A percentile compares a stretch with the other conserved stretches of the same genome.
phyloP scores from a whole-genome alignment of 306 rosid genomes.

The Castanea crenata region DNA sequence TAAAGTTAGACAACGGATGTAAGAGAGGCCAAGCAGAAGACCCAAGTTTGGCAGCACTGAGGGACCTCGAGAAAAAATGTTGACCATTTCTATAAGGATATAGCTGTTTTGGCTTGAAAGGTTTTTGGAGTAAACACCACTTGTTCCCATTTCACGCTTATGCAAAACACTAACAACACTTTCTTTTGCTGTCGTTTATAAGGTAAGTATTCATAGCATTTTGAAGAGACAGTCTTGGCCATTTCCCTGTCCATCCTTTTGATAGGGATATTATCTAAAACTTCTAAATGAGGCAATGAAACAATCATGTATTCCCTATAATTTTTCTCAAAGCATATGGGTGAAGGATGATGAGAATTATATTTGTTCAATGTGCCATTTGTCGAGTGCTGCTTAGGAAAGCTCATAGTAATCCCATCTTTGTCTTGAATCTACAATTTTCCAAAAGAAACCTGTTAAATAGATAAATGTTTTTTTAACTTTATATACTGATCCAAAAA shows the following conservation, averaged over 20 bases:
- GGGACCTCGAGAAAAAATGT: constrained; percentile 60
- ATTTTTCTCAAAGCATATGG: constrained; percentile 73
- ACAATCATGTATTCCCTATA: constrained; percentile 81
- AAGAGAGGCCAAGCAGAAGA: constrained; percentile 75
- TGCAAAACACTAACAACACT: constrained; percentile 57
- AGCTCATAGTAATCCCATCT: constrained; percentile 29
- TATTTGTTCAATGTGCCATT: constrained; percentile 49
- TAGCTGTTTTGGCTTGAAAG: constrained; percentile 35
- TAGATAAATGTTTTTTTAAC: neutral
- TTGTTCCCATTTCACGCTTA: constrained; percentile 66
- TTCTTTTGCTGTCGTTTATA: constrained; percentile 61
- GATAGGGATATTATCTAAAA: constrained; percentile 61
- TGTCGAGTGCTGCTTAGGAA: constrained; percentile 26
- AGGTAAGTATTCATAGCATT: constrained; percentile 62
- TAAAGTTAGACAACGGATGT: constrained; percentile 54
- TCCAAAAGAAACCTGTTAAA: constrained; percentile 35
- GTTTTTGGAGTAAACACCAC: constrained; percentile 20
- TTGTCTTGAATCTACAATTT: constrained; percentile 42
- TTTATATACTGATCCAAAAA: neutral
- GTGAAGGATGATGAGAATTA: constrained; percentile 67
- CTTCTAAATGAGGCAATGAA: constrained; percentile 61
- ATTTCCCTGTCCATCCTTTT: constrained; percentile 58
- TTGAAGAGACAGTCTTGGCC: constrained; percentile 48
- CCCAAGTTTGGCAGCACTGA: constrained; percentile 72
- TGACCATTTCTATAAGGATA: constrained; percentile 42